These are phyloP conservation scores for Daedaleopsis nitida DNA, from an alignment of 768 basidiomycete genomes.

Conservation along the genomic window DNA sequence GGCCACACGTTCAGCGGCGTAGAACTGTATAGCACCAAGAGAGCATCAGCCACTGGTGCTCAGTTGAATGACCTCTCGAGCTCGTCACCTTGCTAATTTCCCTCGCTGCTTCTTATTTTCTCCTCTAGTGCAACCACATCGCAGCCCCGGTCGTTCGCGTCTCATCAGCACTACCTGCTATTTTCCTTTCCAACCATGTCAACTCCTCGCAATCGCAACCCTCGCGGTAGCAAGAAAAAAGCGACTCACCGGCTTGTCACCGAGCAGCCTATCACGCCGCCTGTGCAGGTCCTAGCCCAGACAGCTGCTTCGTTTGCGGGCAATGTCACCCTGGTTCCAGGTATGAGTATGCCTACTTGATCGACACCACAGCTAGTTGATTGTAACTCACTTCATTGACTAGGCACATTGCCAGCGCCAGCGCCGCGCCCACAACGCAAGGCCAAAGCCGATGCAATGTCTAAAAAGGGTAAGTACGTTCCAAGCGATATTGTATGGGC, in stretches of 20 bases:
- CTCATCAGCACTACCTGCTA: neutral
- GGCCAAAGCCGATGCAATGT: neutral
- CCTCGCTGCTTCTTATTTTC: neutral
- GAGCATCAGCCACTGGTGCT: neutral
- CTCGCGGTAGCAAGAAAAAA: neutral
- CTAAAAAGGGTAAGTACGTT: neutral
- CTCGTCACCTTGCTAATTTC: neutral
- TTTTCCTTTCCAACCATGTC: neutral
- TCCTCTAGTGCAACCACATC: neutral
- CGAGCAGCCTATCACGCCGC: neutral
- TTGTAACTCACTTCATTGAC: neutral
- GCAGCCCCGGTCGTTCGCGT: neutral
- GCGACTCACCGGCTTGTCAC: neutral
- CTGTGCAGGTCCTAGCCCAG: neutral
- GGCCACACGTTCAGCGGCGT: neutral
- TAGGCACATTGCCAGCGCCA: neutral
- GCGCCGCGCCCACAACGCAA: neutral
- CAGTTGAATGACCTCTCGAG: neutral
- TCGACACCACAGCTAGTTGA: no score
- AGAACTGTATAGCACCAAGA: neutral
- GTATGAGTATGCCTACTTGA: neutral
- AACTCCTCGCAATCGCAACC: neutral
- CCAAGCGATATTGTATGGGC: neutral
- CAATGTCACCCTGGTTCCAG: neutral
- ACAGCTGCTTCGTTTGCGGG: neutral